A percentile compares a stretch with the other conserved stretches of the same genome.
phyloP scores from a whole-genome alignment of 179 eudicot genomes.

The Gypsophila paniculata region DNA sequence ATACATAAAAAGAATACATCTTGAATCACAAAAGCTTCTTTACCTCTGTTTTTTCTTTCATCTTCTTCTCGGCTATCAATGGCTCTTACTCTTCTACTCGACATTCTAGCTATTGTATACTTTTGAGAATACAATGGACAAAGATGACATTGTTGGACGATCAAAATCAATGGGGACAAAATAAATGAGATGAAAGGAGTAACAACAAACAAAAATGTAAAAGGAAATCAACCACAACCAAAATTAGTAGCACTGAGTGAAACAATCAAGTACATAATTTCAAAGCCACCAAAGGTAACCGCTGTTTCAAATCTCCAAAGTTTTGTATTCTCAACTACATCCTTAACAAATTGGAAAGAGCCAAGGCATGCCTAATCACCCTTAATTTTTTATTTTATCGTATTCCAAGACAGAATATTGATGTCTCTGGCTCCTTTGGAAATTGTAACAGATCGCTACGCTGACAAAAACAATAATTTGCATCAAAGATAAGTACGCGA shows the following conservation, averaged over 20 bases:
- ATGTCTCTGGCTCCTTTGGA: not conserved
- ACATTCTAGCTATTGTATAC: not conserved
- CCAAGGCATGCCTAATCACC: not conserved
- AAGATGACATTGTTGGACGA: not conserved
- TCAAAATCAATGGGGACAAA: not conserved
- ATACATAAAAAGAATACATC: too few species aligned
- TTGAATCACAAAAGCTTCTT: too few species aligned
- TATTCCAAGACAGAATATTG: not conserved
- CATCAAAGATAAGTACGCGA: not conserved
- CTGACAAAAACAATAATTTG: not conserved
- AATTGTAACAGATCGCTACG: not conserved
- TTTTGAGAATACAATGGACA: not conserved
- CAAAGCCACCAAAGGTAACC: not conserved
- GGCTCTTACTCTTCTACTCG: too few species aligned
- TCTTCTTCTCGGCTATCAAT: too few species aligned
- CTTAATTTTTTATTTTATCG: not conserved
- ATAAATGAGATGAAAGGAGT: not conserved
- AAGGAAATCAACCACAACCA: conserved; percentile 8
- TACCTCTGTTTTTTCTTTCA: too few species aligned
- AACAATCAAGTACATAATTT: not conserved
- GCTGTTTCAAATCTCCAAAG: not conserved
- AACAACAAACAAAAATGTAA: not conserved
- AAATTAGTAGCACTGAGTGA: not conserved
- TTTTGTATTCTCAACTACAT: not conserved
- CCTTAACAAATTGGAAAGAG: not conserved